These are phyloP conservation scores for Eucalyptus brandiana DNA, from an alignment of 345 rosid species.

Conservation along the genomic window DNA sequence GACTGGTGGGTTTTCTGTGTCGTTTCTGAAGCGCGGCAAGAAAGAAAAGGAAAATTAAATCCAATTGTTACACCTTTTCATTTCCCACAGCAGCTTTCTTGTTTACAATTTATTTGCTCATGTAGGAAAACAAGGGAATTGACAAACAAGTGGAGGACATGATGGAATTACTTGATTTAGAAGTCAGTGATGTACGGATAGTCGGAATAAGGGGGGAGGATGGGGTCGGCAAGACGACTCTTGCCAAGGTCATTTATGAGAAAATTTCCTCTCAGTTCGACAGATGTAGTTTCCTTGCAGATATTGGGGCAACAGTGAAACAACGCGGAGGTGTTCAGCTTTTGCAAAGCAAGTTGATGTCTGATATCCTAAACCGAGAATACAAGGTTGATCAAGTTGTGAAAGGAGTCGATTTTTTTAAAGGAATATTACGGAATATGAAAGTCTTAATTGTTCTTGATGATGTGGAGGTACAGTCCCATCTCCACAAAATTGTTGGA, in stretches of 20 bases:
- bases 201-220: neutral
- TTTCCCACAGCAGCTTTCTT: neutral
- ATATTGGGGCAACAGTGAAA: neutral
- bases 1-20: neutral
- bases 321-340: neutral
- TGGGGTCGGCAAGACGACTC: neutral
- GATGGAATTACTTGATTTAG: neutral
- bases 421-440: too few relatives aligned
- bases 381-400: too few relatives aligned
- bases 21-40: neutral
- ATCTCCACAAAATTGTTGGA: too few relatives aligned
- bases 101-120: neutral
- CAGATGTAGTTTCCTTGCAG: neutral
- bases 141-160: neutral
- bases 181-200: neutral
- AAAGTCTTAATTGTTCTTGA: too few relatives aligned
- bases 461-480: rapidly evolving
- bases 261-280: neutral
- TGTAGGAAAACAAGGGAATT: neutral
- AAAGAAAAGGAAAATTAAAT: neutral
- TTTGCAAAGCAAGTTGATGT: neutral
- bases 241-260: neutral
- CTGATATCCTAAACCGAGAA: neutral
- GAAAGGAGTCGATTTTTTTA: too few relatives aligned
- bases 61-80: neutral